These are phyloP conservation scores for Echinochloa phyllopogon DNA, from an alignment of 176 grass and related monocot species.

Conservation along the genomic window DNA sequence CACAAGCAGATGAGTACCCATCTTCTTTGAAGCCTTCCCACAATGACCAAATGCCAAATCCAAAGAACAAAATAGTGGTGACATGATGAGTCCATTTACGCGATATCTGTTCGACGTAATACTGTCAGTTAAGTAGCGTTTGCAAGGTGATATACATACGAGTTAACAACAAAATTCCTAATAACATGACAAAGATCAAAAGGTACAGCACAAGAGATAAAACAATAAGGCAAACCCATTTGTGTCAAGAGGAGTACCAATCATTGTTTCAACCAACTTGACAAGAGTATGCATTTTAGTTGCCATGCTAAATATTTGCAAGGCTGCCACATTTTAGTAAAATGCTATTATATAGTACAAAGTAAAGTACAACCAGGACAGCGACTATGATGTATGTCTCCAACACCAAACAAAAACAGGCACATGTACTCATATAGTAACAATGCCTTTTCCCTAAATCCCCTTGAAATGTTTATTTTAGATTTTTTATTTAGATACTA, in stretches of 20 bases:
- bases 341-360: neutral
- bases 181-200: neutral
- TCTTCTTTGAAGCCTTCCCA: slow-evolving; percentile 97
- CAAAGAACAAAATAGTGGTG: slow-evolving; percentile 89
- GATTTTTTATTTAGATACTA: neutral
- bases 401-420: neutral
- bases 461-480: neutral
- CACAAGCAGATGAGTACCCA: slow-evolving; percentile 48
- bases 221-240: neutral
- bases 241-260: neutral
- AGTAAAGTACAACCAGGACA: slow-evolving; percentile 2
- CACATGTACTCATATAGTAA: neutral
- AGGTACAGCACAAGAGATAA: neutral
- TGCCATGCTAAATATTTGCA: neutral
- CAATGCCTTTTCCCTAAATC: neutral
- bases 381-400: neutral
- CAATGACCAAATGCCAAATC: slow-evolving; percentile 94
- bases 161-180: neutral
- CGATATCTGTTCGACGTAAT: slow-evolving; percentile 76
- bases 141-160: neutral
- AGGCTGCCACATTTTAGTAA: neutral
- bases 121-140: slow-evolving; percentile 16
- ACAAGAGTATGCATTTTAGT: neutral
- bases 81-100: slow-evolving; percentile 94
- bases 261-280: neutral